Base-by-base conservation (phyloP, 768 basidiomycete genomes). In the Coprinopsis sp. region DNA sequence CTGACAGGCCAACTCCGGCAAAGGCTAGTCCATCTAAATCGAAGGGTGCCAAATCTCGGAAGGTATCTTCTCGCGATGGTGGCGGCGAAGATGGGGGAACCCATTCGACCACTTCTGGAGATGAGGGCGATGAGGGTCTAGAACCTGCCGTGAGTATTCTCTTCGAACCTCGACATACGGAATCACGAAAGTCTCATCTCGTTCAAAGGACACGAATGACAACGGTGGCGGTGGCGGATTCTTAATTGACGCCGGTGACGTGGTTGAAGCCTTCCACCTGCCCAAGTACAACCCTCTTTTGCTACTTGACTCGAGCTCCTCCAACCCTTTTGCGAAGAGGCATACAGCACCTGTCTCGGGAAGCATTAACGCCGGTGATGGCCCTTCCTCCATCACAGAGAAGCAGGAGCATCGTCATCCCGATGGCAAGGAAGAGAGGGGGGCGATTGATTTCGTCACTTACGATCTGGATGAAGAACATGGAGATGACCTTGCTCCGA, bases 221-320 rank as follows among this genome's bases (percentile, higher is more conserved):
- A 37, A 51, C 39, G 56, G 58, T 48, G 52, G 61, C 14, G 72
- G 67, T 46, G 86, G 85, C 11, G 88, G 86, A 2, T 90, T 86
- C 62, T 68, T 91, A 14, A 72, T 77, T 6, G 80, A 73, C 12
- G 84, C 80, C 6, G 86, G 84, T 55, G 80, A 78, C 49, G 82
- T 91, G 44, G 85, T 91, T 2, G 70, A 84, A 60, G 77, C 79
- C 2, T 91, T 80, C 61, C 74, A 75, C 47, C 66, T 91, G 22
- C 89, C 89, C 1, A 80, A 79, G 51, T 74, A 77, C 56, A 72
- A 69, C 36, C 67, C 71, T 28, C 48, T 64, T 39, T 56, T 65
- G 28, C 58, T 63, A 1, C 53, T 62, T 33, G 47, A 53, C 19
- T 48, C 56, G n/a, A 37, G 39, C 14, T 39, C 36, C 37, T 40